phyloP scores from a whole-genome alignment of 768 basidiomycete species.

The Mycena galopus region DNA sequence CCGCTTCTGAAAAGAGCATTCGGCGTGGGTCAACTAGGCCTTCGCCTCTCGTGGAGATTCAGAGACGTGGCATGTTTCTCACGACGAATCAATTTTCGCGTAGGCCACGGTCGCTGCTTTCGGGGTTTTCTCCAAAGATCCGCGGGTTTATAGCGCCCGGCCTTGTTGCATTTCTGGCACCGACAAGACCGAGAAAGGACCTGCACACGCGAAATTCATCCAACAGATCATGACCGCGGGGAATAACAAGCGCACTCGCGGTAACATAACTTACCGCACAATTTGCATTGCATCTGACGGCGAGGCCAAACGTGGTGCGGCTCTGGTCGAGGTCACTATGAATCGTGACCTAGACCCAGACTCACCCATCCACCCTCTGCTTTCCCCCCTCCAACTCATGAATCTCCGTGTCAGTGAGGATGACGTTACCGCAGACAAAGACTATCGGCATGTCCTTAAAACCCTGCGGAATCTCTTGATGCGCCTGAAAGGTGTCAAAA shows the following conservation, averaged over 20 bases:
- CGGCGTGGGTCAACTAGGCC: too few species aligned
- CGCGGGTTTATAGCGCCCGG: too few species aligned
- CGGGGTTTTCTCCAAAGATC: too few species aligned
- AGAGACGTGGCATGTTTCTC: too few species aligned
- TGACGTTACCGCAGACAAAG: constrained; percentile 9
- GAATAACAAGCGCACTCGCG: too few species aligned
- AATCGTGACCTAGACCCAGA: background rate
- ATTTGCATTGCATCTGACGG: constrained; percentile 2
- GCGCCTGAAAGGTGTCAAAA: background rate
- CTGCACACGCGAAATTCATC: background rate
- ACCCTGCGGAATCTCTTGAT: background rate
- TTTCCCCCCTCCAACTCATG: background rate
- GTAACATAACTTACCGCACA: too few species aligned
- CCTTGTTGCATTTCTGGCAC: too few species aligned
- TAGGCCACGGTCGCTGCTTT: background rate
- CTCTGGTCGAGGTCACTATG: background rate
- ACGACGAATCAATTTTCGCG: background rate
- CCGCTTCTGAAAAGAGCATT: too few species aligned
- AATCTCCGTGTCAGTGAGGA: constrained; percentile 11
- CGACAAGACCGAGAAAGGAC: background rate
- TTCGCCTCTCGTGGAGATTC: background rate
- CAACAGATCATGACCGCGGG: background rate
- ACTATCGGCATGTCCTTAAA: background rate
- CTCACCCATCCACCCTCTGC: background rate
- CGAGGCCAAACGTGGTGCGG: background rate